Evolutionary conservation across 352 stramenopile species (phyloP).

Genomic region (Phytopythium vexans): DNA sequence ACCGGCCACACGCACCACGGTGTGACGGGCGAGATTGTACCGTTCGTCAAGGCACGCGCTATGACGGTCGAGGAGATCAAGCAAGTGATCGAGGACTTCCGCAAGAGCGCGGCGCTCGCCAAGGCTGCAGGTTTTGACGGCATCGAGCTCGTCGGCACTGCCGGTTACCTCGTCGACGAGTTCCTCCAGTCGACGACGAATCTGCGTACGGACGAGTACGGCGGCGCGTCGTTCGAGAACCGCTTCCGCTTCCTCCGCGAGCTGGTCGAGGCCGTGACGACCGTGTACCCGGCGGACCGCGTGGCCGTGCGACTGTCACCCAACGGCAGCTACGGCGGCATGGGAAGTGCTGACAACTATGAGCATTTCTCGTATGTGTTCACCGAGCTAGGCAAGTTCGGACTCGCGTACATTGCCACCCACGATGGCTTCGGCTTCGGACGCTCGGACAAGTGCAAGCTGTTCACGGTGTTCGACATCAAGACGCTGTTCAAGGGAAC

Average conservation of each 20-base stretch:
- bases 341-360: slow-evolving; percentile 36
- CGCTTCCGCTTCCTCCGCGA: slow-evolving; percentile 64
- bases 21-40: slow-evolving; percentile 13
- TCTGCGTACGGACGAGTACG: slow-evolving; percentile 75
- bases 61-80: slow-evolving; percentile 71
- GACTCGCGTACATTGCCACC: slow-evolving; percentile 36
- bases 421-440: slow-evolving; percentile 32
- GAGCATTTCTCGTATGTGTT: slow-evolving; percentile 40
- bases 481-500: slow-evolving; percentile 25
- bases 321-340: slow-evolving; percentile 28
- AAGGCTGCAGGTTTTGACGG: slow-evolving; percentile 69
- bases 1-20: slow-evolving; percentile 24
- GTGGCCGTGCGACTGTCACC: slow-evolving; percentile 31
- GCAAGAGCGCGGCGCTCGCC: slow-evolving; percentile 41
- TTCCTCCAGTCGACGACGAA: slow-evolving; percentile 84
- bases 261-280: slow-evolving; percentile 49
- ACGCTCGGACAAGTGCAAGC: slow-evolving; percentile 20
- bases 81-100: slow-evolving; percentile 61
- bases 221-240: slow-evolving; percentile 76
- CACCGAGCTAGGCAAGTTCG: slow-evolving; percentile 21
- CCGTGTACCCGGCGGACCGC: slow-evolving; percentile 17
- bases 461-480: slow-evolving; percentile 22
- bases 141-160: slow-evolving; percentile 66
- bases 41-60: slow-evolving; percentile 35
- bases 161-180: slow-evolving; percentile 90